A percentile compares a stretch with the other conserved stretches of the same genome.
These are phyloP conservation scores for Colletotrichum sp. DNA, from an alignment of 2,329 filamentous ascomycete species.

Conservation along the genomic window DNA sequence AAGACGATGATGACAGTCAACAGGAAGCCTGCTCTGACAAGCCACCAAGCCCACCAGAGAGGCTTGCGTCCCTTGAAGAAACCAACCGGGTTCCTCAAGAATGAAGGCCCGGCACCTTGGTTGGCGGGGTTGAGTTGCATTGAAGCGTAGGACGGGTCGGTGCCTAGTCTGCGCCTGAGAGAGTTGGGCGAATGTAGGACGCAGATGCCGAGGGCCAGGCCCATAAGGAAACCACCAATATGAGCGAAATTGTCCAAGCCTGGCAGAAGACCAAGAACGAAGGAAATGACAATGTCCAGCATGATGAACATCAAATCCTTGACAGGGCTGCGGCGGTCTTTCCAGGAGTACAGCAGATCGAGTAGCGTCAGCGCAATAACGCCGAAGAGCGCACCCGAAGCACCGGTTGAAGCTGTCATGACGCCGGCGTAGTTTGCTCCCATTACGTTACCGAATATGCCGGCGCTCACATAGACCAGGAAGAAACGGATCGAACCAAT, in stretches of 20 bases:
- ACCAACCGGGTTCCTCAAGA: slow-evolving; percentile 67
- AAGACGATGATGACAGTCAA: slow-evolving; percentile 85
- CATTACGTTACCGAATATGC: slow-evolving; percentile 95
- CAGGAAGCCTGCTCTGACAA: slow-evolving; percentile 79
- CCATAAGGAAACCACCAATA: slow-evolving; percentile 95
- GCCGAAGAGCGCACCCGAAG: slow-evolving; percentile 89
- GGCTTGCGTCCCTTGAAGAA: slow-evolving; percentile 95
- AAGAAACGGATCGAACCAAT: slow-evolving; percentile 90
- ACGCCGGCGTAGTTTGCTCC: slow-evolving; percentile 91
- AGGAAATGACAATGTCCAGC: slow-evolving; percentile 85
- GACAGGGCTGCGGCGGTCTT: slow-evolving; percentile 74
- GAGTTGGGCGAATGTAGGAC: slow-evolving; percentile 87
- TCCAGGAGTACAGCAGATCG: slow-evolving; percentile 93
- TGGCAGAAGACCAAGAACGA: slow-evolving; percentile 89
- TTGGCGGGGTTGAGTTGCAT: slow-evolving; percentile 58
- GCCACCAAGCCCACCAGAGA: slow-evolving; percentile 98
- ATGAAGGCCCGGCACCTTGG: slow-evolving; percentile 53
- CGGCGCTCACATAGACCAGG: slow-evolving; percentile 86
- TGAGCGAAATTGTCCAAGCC: slow-evolving; percentile 97
- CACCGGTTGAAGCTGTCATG: slow-evolving; percentile 83
- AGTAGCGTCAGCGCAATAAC: slow-evolving; percentile 87
- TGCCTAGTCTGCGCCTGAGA: slow-evolving; percentile 75
- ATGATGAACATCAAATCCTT: slow-evolving; percentile 89
- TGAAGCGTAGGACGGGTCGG: slow-evolving; percentile 72
- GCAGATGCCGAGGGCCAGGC: slow-evolving; percentile 83